These are phyloP conservation scores for Geum urbanum DNA, from an alignment of 306 rosid genomes.

Conservation along the genomic window DNA sequence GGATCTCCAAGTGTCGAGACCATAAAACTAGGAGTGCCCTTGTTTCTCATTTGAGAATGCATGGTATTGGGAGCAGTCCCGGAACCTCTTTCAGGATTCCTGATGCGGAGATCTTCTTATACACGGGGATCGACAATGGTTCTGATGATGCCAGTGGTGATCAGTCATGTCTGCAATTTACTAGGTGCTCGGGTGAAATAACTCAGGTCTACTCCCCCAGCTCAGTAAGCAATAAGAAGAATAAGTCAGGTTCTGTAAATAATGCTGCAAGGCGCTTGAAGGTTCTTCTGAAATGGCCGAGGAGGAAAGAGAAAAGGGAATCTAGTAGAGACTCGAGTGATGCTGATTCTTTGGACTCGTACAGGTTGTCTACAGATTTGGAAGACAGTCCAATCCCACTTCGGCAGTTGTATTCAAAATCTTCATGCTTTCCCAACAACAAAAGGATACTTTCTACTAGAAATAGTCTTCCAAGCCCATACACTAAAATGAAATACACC, in stretches of 20 bases:
- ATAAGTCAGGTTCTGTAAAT: slow-evolving; percentile 30
- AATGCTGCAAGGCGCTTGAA: slow-evolving; percentile 47
- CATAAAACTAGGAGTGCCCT: slow-evolving; percentile 40
- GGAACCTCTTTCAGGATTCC: slow-evolving; percentile 88
- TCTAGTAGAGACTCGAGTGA: slow-evolving; percentile 34
- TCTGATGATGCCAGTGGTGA: slow-evolving; percentile 45
- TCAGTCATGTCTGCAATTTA: slow-evolving; percentile 37
- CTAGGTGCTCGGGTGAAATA: slow-evolving; percentile 38
- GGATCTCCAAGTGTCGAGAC: slow-evolving; percentile 45
- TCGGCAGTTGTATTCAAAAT: slow-evolving; percentile 53
- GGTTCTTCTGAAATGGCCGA: slow-evolving; percentile 61
- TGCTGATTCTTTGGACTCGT: slow-evolving; percentile 40
- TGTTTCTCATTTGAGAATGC: slow-evolving; percentile 57
- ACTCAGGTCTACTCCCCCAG: slow-evolving; percentile 35
- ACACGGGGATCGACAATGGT: slow-evolving; percentile 62
- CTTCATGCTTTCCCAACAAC: slow-evolving; percentile 51
- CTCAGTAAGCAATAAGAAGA: slow-evolving; percentile 41
- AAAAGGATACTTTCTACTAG: slow-evolving; percentile 41
- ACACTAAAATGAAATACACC: slow-evolving; percentile 54
- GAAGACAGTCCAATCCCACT: slow-evolving; percentile 55
- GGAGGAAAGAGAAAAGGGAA: slow-evolving; percentile 44
- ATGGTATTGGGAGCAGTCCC: slow-evolving; percentile 63
- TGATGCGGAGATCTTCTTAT: slow-evolving; percentile 84
- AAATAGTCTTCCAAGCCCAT: slow-evolving; percentile 56
- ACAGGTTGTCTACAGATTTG: slow-evolving; percentile 26